These are phyloP conservation scores for Amoebophrya sp. DNA, from an alignment of 169 alveolate genomes.

Conservation along the genomic window DNA sequence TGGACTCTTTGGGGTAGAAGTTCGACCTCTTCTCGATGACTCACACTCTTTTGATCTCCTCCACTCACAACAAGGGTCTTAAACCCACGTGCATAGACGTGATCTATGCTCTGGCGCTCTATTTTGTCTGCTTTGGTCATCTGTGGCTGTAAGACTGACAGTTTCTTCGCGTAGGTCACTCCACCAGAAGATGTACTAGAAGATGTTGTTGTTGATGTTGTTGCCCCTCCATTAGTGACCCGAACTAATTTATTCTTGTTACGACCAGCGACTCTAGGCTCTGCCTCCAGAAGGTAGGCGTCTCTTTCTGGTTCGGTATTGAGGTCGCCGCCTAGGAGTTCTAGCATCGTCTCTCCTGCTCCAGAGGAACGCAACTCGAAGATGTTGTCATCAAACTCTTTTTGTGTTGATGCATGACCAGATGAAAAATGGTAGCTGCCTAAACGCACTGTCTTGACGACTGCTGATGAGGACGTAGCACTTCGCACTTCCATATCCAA, in stretches of 20 bases:
- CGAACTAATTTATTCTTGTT: background rate
- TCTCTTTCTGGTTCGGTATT: background rate
- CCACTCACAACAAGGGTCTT: too few relatives aligned
- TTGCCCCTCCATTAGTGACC: too few relatives aligned
- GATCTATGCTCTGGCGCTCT: background rate
- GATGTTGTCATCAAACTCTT: background rate
- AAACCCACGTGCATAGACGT: background rate
- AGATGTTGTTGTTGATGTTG: too few relatives aligned
- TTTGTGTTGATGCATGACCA: background rate
- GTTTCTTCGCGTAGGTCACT: constrained; percentile 19
- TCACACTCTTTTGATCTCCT: too few relatives aligned
- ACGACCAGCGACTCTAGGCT: background rate
- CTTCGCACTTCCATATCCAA: background rate
- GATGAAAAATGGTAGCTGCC: constrained; percentile 19
- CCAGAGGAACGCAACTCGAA: too few relatives aligned
- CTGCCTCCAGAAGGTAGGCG: background rate
- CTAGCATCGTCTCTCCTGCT: background rate
- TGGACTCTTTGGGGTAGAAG: background rate
- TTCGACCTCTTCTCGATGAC: too few relatives aligned
- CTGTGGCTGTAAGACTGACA: background rate
- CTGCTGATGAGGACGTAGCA: too few relatives aligned
- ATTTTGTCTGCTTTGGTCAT: background rate
- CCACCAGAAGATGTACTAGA: too few relatives aligned
- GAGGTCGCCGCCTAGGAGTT: background rate
- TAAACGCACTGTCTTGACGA: background rate